Conservation (phyloP, 2,329 filamentous ascomycete genomes). For the Microdochium bolleyi region DNA sequence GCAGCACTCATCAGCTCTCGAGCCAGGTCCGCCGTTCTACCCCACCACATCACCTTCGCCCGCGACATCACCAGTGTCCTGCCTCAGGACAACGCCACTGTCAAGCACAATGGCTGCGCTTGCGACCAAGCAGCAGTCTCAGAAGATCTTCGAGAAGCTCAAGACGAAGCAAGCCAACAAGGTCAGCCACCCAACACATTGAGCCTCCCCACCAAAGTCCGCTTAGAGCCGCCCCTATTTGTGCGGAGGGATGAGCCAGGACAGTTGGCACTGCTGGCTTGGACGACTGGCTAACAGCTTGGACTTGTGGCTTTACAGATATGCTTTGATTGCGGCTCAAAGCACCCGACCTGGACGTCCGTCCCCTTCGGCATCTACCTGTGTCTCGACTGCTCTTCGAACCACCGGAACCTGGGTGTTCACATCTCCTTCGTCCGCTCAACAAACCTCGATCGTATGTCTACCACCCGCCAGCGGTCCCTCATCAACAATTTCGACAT, state of each 20-base stretch:
- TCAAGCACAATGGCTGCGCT: slow-evolving; percentile 56
- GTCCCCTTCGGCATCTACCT: slow-evolving; percentile 97
- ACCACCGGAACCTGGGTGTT: slow-evolving; percentile 95
- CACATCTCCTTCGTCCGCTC: slow-evolving; percentile 99
- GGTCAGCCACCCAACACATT: slow-evolving; percentile 42
- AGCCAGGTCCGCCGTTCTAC: background rate
- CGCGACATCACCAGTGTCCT: background rate
- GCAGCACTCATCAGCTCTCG: background rate
- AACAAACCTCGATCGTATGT: slow-evolving; percentile 94
- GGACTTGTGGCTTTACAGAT: slow-evolving; percentile 44
- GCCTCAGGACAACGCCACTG: slow-evolving; percentile 5
- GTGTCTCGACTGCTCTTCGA: slow-evolving; percentile 93
- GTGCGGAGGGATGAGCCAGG: background rate
- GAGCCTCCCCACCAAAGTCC: slow-evolving; percentile 2
- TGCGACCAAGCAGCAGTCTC: slow-evolving; percentile 89
- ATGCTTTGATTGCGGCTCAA: slow-evolving; percentile 97
- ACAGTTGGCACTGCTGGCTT: slow-evolving; percentile 1
- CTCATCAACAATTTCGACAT: background rate
- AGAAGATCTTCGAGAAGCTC: slow-evolving; percentile 95
- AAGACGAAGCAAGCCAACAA: slow-evolving; percentile 94
- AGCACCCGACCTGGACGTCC: slow-evolving; percentile 98
- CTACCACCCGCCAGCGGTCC: slow-evolving; percentile 7
- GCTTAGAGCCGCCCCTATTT: background rate
- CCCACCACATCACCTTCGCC: background rate
- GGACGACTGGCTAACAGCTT: slow-evolving; percentile 9